phyloP scores from a whole-genome alignment of 108 stramenopile genomes.

The Seminavis robusta region DNA sequence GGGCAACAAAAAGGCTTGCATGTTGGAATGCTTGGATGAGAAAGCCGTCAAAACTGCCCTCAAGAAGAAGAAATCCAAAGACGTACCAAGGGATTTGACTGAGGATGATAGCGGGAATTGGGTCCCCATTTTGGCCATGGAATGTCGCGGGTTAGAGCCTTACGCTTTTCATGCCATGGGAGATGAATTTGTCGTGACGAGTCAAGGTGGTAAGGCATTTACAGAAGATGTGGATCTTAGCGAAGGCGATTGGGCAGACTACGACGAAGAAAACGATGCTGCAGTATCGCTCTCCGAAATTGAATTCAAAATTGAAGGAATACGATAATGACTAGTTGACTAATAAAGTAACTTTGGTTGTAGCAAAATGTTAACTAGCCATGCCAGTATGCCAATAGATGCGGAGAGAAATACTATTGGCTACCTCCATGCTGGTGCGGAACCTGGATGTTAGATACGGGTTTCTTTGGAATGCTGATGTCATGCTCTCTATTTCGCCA shows the following conservation, averaged over 20 bases:
- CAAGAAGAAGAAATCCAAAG: slow-evolving; percentile 69
- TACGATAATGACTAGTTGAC: too few relatives aligned
- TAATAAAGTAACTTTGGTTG: too few relatives aligned
- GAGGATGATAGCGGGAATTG: slow-evolving; percentile 69
- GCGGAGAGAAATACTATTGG: too few relatives aligned
- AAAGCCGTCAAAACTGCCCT: slow-evolving; percentile 50
- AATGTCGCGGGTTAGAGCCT: slow-evolving; percentile 80
- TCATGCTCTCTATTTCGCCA: too few relatives aligned
- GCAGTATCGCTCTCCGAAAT: slow-evolving; percentile 59
- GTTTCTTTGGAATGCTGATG: too few relatives aligned
- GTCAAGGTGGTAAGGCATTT: slow-evolving; percentile 60
- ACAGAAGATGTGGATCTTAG: slow-evolving; percentile 73
- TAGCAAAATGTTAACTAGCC: too few relatives aligned
- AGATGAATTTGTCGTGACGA: slow-evolving; percentile 71
- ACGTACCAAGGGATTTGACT: slow-evolving; percentile 43
- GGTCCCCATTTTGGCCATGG: slow-evolving; percentile 71
- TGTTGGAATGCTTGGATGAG: slow-evolving; percentile 49
- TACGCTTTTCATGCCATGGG: slow-evolving; percentile 81
- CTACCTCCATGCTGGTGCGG: too few relatives aligned
- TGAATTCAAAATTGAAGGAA: slow-evolving; percentile 65
- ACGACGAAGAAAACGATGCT: slow-evolving; percentile 81
- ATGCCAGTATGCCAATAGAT: too few relatives aligned
- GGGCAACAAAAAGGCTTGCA: slow-evolving; percentile 71
- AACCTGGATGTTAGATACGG: too few relatives aligned
- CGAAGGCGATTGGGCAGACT: slow-evolving; percentile 88